These are phyloP conservation scores for Lentinula boryana DNA, from an alignment of 768 basidiomycete genomes.

Conservation along the genomic window DNA sequence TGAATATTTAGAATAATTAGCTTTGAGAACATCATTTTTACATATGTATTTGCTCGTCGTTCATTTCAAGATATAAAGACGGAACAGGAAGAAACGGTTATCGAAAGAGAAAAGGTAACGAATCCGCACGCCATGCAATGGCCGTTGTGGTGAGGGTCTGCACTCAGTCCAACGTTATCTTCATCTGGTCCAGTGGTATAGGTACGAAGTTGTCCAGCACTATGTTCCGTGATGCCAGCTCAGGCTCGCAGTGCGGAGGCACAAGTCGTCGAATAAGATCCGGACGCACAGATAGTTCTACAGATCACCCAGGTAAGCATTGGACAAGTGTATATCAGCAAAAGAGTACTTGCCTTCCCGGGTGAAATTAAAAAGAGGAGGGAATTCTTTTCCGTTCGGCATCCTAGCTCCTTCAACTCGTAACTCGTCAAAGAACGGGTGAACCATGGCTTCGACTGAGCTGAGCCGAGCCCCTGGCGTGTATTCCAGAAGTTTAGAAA, in stretches of 20 bases:
- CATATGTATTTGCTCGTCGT: slow-evolving; percentile 25
- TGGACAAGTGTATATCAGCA: neutral
- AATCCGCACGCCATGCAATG: neutral
- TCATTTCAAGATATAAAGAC: slow-evolving; percentile 23
- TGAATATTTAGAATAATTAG: neutral
- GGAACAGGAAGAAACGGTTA: slow-evolving; percentile 1
- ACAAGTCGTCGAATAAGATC: slow-evolving; percentile 91
- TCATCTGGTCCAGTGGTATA: slow-evolving; percentile 94
- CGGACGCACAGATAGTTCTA: slow-evolving; percentile 95
- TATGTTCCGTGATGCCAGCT: slow-evolving; percentile 82
- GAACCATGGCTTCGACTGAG: slow-evolving; percentile 86
- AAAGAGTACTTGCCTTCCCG: slow-evolving; percentile 69
- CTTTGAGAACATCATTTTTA: slow-evolving; percentile 1
- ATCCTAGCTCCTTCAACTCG: slow-evolving; percentile 85
- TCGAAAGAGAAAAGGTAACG: neutral
- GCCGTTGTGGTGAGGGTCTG: slow-evolving; percentile 2
- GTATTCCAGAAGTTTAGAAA: slow-evolving; percentile 93
- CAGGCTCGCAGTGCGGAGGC: slow-evolving; percentile 83
- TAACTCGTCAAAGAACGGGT: slow-evolving; percentile 97
- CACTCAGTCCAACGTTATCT: slow-evolving; percentile 85
- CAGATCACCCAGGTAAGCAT: slow-evolving; percentile 4
- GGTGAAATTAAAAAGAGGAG: slow-evolving; percentile 91
- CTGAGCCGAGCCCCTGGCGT: slow-evolving; percentile 92
- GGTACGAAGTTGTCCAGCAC: slow-evolving; percentile 89
- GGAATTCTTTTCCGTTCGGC: slow-evolving; percentile 97